Base-by-base conservation (phyloP, 805 yeast genomes). In the Candida manassasensis region DNA sequence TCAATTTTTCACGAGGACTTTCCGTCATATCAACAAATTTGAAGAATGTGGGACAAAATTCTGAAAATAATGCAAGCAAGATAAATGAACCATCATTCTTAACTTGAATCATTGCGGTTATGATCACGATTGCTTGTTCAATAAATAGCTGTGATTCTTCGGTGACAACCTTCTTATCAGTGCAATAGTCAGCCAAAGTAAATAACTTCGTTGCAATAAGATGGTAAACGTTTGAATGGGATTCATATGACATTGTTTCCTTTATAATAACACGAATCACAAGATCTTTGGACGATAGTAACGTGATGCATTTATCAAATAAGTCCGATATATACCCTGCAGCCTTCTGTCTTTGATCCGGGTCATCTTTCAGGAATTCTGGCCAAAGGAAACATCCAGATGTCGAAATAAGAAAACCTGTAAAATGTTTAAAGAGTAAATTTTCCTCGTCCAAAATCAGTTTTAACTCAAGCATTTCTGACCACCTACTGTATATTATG, bases 381-480 rank as follows among this genome's bases (percentile, higher is more conserved):
- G 59, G 50, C 13, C 43, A 48, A 16, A 81, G 51, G 38, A 82
- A 73, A 11, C 79, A 68, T 29, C 94, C 87, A 33, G 85, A 73
- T 0, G 81, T 61, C 0, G 87, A 75, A 2, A 87, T 85, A 40
- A 85, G 55, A 40, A 81, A 78, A 6, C 90, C 93, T 2, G 87
- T 79, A 50, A 72, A 80, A 49, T 79, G 82, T 46, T 83, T 65
- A 55, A 78, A 77, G 17, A 77, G 71, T 7, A 62, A 46, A 39
- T 53, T 75, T n/a, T 61, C 67, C 59, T 48, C 70, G 47, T 46
- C 59, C 41, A 34, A 55, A 13, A 38, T 40, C n/a, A 46, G 35
- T 26, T 44, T 49, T 15, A 41, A 52, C 10, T 52, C 61, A 10
- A 63, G 45, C 39, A 49, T 50, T 36, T 47, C 49, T 6, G 52